These are phyloP conservation scores for Paramecium primaurelia DNA, from an alignment of 73 alveolate species.

Conservation along the genomic window DNA sequence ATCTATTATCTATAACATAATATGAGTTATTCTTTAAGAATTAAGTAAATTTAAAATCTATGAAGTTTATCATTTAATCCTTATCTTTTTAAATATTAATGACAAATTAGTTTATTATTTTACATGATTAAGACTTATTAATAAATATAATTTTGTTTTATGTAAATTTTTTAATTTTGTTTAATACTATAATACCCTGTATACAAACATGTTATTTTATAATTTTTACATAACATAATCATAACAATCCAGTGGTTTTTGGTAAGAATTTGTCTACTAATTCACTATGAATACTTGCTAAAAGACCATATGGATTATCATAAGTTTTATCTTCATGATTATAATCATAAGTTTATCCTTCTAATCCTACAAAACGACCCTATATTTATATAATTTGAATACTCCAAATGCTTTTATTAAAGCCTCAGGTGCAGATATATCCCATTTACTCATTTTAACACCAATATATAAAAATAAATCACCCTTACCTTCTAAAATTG, in stretches of 20 bases:
- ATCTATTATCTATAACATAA: neutral
- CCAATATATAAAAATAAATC: conserved; percentile 63
- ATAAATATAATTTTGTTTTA: too few species aligned
- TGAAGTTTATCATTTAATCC: too few species aligned
- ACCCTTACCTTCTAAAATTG: conserved; percentile 57
- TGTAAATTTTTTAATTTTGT: too few species aligned
- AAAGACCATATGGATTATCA: neutral
- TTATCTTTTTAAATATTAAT: too few species aligned
- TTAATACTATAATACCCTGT: too few species aligned
- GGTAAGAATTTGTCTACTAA: neutral
- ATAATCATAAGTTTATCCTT: neutral
- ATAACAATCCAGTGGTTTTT: neutral
- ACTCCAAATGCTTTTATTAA: conserved; percentile 71
- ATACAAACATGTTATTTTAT: neutral
- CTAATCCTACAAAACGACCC: conserved; percentile 32
- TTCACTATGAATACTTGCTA: neutral
- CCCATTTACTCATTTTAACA: conserved; percentile 74
- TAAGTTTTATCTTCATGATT: neutral
- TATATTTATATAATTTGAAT: neutral
- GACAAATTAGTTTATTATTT: too few species aligned
- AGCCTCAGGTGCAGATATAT: conserved; percentile 83
- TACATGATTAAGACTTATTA: too few species aligned
- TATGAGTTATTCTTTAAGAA: too few species aligned
- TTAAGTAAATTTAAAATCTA: too few species aligned
- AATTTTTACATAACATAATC: neutral